Evolutionary conservation across 2,329 filamentous ascomycete genomes (phyloP), one percentile per base, ranked within the genome.

Genomic region (Trichophyton benhamiae): DNA sequence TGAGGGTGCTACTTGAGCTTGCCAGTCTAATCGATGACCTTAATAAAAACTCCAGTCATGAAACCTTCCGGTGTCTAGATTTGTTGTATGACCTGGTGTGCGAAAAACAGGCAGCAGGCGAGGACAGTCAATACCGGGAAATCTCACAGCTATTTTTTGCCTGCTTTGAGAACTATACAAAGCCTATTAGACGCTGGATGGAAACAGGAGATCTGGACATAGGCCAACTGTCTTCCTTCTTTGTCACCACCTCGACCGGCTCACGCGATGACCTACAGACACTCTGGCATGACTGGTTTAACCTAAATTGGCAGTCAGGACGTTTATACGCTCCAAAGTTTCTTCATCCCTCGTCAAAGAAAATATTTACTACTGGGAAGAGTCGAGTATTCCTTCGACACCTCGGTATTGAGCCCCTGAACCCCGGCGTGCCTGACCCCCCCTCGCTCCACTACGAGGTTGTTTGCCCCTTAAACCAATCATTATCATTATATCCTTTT

Each of bases 351-450:
- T 82, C 86, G 1, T 84, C 83, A 0, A 76, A 78, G 25, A 87
- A 85, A 64, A 89, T 96, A 42, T 92, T 96, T 68, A 90, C 86
- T 0, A 86, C 89, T 1, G 92, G 92, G 0, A 96, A 96, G 73
- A 95, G 87, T 67, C 86, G 94, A 61, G 83, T 94, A 0, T 87
- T 96, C 52, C 76, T 96, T n/a, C 86, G 86, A 63, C 82, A 87
- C 57, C 78, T 96, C 9, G 85, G 46, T 78, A 80, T 61, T 78
- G 60, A 65, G 13, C 67, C 67, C 3, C 67, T 70, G n/a, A 61
- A 59, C 13, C 30, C 68, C 1, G 66, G 68, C n/a, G 42, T 60
- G 8, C 81, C 63, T 71, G 77, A 57, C 67, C 73, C 57, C 57
- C 69, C 67, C 64, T 61, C 71, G 63, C 55, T 73, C 66, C 59